These are phyloP conservation scores for Fusarium sp. DNA, from an alignment of 2,329 filamentous ascomycete genomes.

Conservation along the genomic window DNA sequence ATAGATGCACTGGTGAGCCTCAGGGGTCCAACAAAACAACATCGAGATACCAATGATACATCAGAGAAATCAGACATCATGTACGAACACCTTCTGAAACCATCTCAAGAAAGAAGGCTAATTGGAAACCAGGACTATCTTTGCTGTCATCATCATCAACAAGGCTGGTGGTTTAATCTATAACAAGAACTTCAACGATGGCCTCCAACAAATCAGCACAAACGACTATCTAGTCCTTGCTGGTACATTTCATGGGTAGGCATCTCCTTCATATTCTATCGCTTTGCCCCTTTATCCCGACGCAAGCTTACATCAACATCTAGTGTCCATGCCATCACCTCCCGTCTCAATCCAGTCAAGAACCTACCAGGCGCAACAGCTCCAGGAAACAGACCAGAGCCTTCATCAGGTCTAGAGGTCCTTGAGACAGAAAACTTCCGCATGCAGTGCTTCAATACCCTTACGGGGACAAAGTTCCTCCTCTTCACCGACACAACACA, in stretches of 20 bases:
- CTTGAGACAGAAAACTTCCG: slow-evolving; percentile 96
- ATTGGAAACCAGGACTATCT: slow-evolving; percentile 80
- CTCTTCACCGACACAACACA: slow-evolving; percentile 93
- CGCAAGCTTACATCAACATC: slow-evolving; percentile 20
- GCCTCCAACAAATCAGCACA: slow-evolving; percentile 87
- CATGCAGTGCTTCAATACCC: slow-evolving; percentile 94
- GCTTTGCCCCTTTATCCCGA: slow-evolving; percentile 18
- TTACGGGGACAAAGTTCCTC: slow-evolving; percentile 95
- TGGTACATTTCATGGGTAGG: slow-evolving; percentile 94
- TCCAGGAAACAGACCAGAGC: slow-evolving; percentile 69
- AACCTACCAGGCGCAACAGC: slow-evolving; percentile 54
- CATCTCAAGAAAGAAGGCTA: neutral
- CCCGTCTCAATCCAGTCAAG: slow-evolving; percentile 72
- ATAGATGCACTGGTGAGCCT: slow-evolving; percentile 47
- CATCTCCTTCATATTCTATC: slow-evolving; percentile 8
- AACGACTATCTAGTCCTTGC: slow-evolving; percentile 98
- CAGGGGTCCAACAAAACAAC: slow-evolving; percentile 31
- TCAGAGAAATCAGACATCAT: slow-evolving; percentile 32
- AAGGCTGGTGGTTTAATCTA: slow-evolving; percentile 98
- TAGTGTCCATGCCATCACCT: slow-evolving; percentile 79
- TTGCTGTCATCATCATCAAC: slow-evolving; percentile 97
- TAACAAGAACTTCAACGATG: slow-evolving; percentile 92
- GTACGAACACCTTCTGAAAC: slow-evolving; percentile 7
- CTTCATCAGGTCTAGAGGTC: slow-evolving; percentile 86
- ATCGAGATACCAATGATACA: slow-evolving; percentile 23